A percentile compares a stretch with the other conserved stretches of the same genome.
Evolutionary conservation across 352 stramenopile species (phyloP).

Genomic region (Pythium plurisporium): DNA sequence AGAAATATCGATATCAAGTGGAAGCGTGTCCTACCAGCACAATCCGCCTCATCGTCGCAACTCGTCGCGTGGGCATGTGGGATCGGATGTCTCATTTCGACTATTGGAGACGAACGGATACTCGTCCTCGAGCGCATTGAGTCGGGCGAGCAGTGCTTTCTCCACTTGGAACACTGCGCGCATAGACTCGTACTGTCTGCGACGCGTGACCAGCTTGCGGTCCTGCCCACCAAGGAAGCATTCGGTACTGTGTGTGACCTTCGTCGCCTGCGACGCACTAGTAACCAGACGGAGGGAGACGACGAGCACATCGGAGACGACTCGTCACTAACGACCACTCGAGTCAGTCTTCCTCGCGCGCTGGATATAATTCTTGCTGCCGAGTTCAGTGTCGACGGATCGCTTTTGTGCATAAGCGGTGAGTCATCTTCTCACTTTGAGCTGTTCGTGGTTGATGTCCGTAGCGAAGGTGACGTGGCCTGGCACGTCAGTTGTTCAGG

Average conservation of each 20-base stretch:
- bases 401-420: slow-evolving; percentile 10
- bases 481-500: not conserved
- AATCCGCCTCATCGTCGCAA: not conserved
- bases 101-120: not conserved
- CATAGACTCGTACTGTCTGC: slow-evolving; percentile 12
- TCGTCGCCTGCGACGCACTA: not conserved
- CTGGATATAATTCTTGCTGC: slow-evolving; percentile 1
- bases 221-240: not conserved
- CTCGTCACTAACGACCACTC: not conserved
- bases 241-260: slow-evolving; percentile 5
- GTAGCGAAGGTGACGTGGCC: not conserved
- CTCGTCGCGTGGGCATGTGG: slow-evolving; percentile 3
- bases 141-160: slow-evolving; percentile 7
- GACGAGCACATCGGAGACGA: not conserved
- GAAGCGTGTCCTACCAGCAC: slow-evolving; percentile 3
- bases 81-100: slow-evolving; percentile 13
- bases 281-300: slow-evolving; percentile 8
- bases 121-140: slow-evolving; percentile 18
- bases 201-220: not conserved
- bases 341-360: not conserved
- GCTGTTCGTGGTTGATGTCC: slow-evolving; percentile 14
- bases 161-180: not conserved
- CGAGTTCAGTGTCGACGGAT: slow-evolving; percentile 12
- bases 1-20: slow-evolving; percentile 3
- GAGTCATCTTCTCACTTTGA: not conserved